Evolutionary conservation across 768 basidiomycete genomes (phyloP).

Genomic region (Podaxis sp.): DNA sequence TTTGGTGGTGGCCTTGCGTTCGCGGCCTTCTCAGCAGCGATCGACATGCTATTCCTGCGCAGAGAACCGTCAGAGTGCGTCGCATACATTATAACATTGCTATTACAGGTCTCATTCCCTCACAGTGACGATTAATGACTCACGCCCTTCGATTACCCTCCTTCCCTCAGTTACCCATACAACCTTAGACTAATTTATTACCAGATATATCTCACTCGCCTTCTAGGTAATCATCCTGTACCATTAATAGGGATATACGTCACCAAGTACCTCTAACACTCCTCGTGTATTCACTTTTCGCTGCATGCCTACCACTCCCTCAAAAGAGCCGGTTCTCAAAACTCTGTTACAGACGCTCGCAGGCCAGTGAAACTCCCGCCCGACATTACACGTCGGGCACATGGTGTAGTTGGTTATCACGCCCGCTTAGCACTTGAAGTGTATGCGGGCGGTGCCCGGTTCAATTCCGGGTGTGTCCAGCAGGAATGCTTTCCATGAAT

Average conservation of each 20-base stretch:
- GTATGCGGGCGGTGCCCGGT: neutral
- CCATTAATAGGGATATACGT: conserved; percentile 2
- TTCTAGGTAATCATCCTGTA: conserved; percentile 14
- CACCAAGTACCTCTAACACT: neutral
- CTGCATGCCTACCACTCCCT: no score
- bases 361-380: neutral
- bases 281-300: neutral
- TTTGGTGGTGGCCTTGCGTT: conserved; percentile 90
- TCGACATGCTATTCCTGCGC: conserved; percentile 77
- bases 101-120: neutral
- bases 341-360: no score
- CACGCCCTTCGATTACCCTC: neutral
- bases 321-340: no score
- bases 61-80: conserved; percentile 71
- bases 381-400: neutral
- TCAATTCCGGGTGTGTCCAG: neutral
- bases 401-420: neutral
- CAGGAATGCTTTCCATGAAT: neutral
- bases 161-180: conserved; percentile 1
- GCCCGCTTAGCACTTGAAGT: neutral
- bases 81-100: neutral
- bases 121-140: conserved; percentile 7
- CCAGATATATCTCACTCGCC: neutral
- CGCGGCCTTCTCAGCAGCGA: conserved; percentile 89
- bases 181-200: conserved; percentile 23